Conservation (phyloP, 345 rosid genomes). For the Mallotus nudiflorus region DNA sequence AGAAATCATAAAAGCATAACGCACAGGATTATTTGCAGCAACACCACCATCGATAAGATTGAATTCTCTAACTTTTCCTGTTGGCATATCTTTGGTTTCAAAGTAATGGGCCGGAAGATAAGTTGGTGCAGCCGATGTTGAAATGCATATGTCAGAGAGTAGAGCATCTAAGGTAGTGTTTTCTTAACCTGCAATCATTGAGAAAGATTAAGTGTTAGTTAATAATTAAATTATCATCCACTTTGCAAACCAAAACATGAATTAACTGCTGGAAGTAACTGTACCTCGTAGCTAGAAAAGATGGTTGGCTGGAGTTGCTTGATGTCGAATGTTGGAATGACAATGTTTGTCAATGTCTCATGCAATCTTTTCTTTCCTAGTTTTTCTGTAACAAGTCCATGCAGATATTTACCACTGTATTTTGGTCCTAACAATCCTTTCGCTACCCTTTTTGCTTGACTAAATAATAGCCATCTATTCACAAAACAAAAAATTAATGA, state of each 20-base stretch:
- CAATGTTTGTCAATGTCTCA: constrained; percentile 63
- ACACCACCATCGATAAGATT: constrained; percentile 34
- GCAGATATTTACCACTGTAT: constrained; percentile 58
- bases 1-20: too few species aligned
- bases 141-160: constrained; percentile 54
- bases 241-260: too few species aligned
- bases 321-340: constrained; percentile 75
- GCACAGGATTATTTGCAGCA: constrained; percentile 41
- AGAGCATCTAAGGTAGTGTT: constrained; percentile 39
- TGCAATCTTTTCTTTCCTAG: constrained; percentile 48
- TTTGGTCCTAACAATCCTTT: constrained; percentile 59
- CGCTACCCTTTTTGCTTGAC: constrained; percentile 29
- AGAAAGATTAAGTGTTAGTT: too few species aligned
- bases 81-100: constrained; percentile 3
- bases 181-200: constrained; percentile 27
- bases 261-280: too few species aligned
- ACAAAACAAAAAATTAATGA: too few species aligned
- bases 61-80: constrained; percentile 20
- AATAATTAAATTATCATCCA: too few species aligned
- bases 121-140: constrained; percentile 67
- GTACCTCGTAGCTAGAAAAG: constrained; percentile 58
- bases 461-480: constrained; percentile 10
- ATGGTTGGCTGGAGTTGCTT: constrained; percentile 59
- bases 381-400: constrained; percentile 35
- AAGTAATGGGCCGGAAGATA: constrained; percentile 43